phyloP scores from a whole-genome alignment of 345 rosid genomes.

The Arabidopsis thaliana region TAIR10.1 NC_003076.8:19995501-19996000 shows the following conservation, averaged over 20 bases:
- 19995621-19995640: conserved; percentile 54
- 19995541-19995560: background rate
- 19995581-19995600: too few relatives aligned
- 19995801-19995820: conserved; percentile 68
- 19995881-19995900: background rate
- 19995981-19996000: background rate
- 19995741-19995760: conserved; percentile 68
- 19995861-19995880: conserved; percentile 49
- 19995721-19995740: conserved; percentile 68
- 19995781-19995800: conserved; percentile 63
- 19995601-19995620: background rate
- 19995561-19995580: background rate
- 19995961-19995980: background rate
- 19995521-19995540: background rate
- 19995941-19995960: background rate
- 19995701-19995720: conserved; percentile 57
- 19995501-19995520: too few relatives aligned
- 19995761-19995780: conserved; percentile 74
- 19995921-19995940: too few relatives aligned
- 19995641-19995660: conserved; percentile 78
- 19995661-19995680: conserved; percentile 66
- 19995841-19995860: conserved; percentile 60
- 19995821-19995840: conserved; percentile 75
- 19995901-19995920: background rate
- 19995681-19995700: conserved; percentile 49